phyloP scores from a whole-genome alignment of 352 stramenopile species.

The Phytophthora multivora region DNA sequence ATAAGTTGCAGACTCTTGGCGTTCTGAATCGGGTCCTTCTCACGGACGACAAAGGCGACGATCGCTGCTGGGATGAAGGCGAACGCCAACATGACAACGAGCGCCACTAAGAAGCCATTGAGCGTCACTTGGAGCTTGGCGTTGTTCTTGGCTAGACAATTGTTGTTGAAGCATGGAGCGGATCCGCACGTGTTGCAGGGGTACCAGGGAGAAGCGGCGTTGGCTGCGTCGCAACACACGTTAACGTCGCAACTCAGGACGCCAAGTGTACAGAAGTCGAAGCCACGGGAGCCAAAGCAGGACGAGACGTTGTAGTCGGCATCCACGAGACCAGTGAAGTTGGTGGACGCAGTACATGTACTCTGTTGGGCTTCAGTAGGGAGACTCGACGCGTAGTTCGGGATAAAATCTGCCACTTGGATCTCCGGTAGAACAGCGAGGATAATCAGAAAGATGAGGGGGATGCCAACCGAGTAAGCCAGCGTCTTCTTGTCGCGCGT shows the following conservation, averaged over 20 bases:
- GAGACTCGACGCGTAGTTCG: constrained; percentile 27
- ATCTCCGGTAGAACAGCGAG: constrained; percentile 58
- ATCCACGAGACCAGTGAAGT: constrained; percentile 20
- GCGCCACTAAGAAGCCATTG: constrained; percentile 60
- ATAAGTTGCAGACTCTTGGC: constrained; percentile 72
- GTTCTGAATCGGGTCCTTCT: constrained; percentile 72
- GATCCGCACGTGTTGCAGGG: constrained; percentile 42
- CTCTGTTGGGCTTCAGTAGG: constrained; percentile 29
- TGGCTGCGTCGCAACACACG: constrained; percentile 47
- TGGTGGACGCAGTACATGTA: constrained; percentile 28
- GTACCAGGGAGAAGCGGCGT: constrained; percentile 50
- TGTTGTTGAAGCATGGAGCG: constrained; percentile 42
- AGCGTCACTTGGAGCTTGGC: constrained; percentile 70
- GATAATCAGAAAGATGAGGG: constrained; percentile 63
- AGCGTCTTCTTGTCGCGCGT: constrained; percentile 67
- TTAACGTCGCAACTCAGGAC: constrained; percentile 38
- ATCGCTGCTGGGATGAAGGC: constrained; percentile 70
- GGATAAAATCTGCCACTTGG: constrained; percentile 56
- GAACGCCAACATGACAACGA: constrained; percentile 72
- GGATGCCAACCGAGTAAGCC: constrained; percentile 60
- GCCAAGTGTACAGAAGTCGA: constrained; percentile 37
- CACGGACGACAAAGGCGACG: constrained; percentile 66
- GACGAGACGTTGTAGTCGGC: constrained; percentile 16
- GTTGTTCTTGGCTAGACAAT: constrained; percentile 53
- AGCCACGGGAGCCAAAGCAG: constrained; percentile 22